Base-by-base conservation (phyloP, 1,139 yeast genomes). In the Yamadazyma aaseri region DNA sequence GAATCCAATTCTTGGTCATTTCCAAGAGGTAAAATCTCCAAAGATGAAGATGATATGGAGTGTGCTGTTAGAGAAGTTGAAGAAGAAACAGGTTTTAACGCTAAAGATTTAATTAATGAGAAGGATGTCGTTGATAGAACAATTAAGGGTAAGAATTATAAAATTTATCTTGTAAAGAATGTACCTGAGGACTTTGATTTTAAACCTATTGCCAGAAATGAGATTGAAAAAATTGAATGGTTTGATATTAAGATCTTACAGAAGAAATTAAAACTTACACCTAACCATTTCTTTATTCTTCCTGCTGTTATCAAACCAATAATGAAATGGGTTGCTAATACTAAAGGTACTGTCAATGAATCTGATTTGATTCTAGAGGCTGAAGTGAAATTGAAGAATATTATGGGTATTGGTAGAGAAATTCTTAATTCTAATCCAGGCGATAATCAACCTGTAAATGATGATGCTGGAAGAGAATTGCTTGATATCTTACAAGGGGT, bases 21-120 rank as follows among this genome's bases (percentile, higher is more conserved):
- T 52, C 99, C 99, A 4, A 71, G 96, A 56, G 99, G 99, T 6
- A 94, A 94, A 60, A 94, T 94, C 38, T 86, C 95, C 26, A 90
- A 92, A 55, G 95, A 81, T 51, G 99, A 94, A 60, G 69, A 81
- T 6, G 98, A 94, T 58, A 73, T 79, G n/a, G 80, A 76, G 36
- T 94, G 98, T 65, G 97, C 97, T 4, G 63, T 86, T n/a, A 75
- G 99, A 53, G 99, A 94, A 58, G 92, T 86, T 15, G 76, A 74
- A 44, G 99, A 94, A 62, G 99, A 94, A 57, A 92, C 90, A n/a
- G 96, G 98, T 0, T 89, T 83, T 51, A 94, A 90, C 58, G 81
- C 87, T 32, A 61, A 79, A 4, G 79, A 78, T 9, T 74, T 73
- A 46, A 71, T 90, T 33, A 75, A 77, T 41, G 82, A 81, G 42